phyloP scores from a whole-genome alignment of 805 yeast genomes.

The Starmerella stellata region DNA sequence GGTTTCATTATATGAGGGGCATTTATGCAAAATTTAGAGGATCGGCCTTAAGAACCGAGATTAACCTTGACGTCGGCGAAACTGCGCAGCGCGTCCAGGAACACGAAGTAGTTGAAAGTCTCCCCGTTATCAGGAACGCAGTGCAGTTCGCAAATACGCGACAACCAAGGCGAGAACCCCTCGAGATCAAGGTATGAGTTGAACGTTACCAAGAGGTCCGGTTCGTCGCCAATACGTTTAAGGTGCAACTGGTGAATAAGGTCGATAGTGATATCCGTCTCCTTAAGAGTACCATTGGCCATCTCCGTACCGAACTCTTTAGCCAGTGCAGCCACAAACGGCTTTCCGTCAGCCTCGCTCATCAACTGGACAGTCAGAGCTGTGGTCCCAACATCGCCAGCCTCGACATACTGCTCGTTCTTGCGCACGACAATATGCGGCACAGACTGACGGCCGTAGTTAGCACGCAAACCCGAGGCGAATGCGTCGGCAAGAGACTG shows the following conservation, averaged over 20 bases:
- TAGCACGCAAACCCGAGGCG: constrained; percentile 39
- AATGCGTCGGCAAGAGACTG: constrained; percentile 36
- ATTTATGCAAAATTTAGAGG: no score
- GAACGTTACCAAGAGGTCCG: constrained; percentile 70
- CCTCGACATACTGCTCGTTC: not conserved
- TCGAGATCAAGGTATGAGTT: constrained; percentile 78
- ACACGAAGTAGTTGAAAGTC: constrained; percentile 63
- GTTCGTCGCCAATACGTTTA: constrained; percentile 75
- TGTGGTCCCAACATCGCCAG: constrained; percentile 1
- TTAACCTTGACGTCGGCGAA: constrained; percentile 71
- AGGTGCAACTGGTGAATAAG: constrained; percentile 37
- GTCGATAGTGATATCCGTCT: constrained; percentile 53
- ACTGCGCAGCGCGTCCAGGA: constrained; percentile 30
- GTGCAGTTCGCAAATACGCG: constrained; percentile 72
- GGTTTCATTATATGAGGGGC: no score
- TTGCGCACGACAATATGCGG: constrained; percentile 9
- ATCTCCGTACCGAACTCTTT: constrained; percentile 68
- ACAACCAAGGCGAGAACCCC: constrained; percentile 97
- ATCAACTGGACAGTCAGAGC: constrained; percentile 44
- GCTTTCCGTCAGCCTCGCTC: constrained; percentile 68
- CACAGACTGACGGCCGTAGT: constrained; percentile 40
- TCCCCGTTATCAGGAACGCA: constrained; percentile 75
- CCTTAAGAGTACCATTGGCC: constrained; percentile 37
- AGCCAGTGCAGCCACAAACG: constrained; percentile 74
- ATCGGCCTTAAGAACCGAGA: constrained; percentile 49